phyloP scores from a whole-genome alignment of 345 rosid species.

The Eutrema heterophyllum region DNA sequence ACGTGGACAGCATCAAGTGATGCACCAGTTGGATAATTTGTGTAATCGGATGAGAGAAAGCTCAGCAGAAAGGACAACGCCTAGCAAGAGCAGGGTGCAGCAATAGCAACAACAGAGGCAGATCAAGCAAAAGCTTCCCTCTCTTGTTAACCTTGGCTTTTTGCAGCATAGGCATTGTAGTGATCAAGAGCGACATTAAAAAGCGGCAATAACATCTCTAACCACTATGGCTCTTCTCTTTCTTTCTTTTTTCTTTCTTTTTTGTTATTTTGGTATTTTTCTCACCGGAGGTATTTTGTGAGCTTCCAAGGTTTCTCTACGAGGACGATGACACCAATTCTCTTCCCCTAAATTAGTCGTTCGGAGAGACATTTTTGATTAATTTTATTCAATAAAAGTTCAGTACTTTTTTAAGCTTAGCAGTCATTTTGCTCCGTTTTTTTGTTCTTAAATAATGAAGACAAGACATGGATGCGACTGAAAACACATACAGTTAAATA shows the following conservation, averaged over 20 bases:
- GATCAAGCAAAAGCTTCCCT: slow-evolving; percentile 34
- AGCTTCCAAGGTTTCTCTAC: slow-evolving; percentile 23
- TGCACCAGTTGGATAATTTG: slow-evolving; percentile 65
- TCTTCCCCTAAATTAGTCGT: slow-evolving; percentile 13
- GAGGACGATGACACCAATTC: slow-evolving; percentile 6
- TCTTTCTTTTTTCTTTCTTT: too few relatives aligned
- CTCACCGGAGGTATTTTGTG: slow-evolving; percentile 33
- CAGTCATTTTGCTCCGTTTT: background rate
- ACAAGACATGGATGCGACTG: slow-evolving; percentile 1
- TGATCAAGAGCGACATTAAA: slow-evolving; percentile 44
- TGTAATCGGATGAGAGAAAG: slow-evolving; percentile 50
- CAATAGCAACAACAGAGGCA: slow-evolving; percentile 8
- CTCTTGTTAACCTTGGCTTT: slow-evolving; percentile 54
- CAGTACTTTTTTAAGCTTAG: background rate
- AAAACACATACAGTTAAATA: background rate
- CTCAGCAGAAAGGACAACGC: slow-evolving; percentile 38
- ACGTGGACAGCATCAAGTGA: slow-evolving; percentile 75
- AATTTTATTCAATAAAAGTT: slow-evolving; percentile 20
- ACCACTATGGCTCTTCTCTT: background rate
- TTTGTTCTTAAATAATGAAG: background rate
- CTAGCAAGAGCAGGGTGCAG: slow-evolving; percentile 34
- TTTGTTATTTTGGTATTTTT: slow-evolving; percentile 7
- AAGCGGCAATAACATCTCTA: slow-evolving; percentile 34
- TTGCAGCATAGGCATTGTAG: slow-evolving; percentile 59
- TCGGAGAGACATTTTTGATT: slow-evolving; percentile 18